These are phyloP conservation scores for Heliocybe sulcata DNA, from an alignment of 1,284 basidiomycete genomes.

Conservation along the genomic window DNA sequence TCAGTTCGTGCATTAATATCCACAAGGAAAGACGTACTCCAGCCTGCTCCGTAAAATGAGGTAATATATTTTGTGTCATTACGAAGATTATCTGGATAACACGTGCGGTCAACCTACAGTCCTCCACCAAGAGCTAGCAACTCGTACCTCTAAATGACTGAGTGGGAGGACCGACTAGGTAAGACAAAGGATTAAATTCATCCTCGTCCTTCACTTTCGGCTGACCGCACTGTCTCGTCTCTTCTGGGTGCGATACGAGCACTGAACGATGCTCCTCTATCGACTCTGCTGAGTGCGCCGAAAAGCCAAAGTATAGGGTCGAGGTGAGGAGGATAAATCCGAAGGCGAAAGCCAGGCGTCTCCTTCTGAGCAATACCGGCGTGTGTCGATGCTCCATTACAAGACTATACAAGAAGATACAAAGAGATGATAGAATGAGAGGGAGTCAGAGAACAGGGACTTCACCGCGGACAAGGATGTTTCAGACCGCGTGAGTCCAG, in stretches of 20 bases:
- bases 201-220: background rate
- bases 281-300: background rate
- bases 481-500: too few species aligned
- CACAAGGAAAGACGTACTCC: slow-evolving; percentile 32
- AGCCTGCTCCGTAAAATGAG: slow-evolving; percentile 48
- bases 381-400: too few species aligned
- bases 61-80: slow-evolving; percentile 44
- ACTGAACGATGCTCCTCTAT: background rate
- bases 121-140: background rate
- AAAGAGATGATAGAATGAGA: too few species aligned
- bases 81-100: slow-evolving; percentile 29
- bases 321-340: background rate
- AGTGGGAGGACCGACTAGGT: background rate
- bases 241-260: background rate
- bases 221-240: background rate
- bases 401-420: too few species aligned
- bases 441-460: too few species aligned
- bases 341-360: background rate
- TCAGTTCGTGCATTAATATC: background rate
- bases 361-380: background rate
- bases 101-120: background rate
- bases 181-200: background rate
- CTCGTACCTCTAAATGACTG: background rate
- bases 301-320: background rate
- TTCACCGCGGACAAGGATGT: too few species aligned